Evolutionary conservation across 257 asterid genomes (phyloP).

Genomic region (Solanum commersonii): DNA sequence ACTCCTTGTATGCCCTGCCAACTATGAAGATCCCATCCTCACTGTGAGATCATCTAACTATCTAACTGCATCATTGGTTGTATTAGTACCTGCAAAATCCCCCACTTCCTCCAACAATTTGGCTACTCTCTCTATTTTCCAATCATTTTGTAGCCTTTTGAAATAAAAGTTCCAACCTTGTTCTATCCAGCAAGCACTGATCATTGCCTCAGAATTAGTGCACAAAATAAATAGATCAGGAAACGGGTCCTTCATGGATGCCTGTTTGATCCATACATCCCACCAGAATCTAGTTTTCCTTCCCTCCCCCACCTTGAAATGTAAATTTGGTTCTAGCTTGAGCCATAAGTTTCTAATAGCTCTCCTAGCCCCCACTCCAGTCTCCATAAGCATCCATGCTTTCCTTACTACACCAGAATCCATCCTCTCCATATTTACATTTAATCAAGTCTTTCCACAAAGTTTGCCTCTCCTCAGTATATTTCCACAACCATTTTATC

Average conservation of each 20-base stretch:
- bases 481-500: background rate
- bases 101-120: background rate
- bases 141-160: background rate
- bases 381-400: background rate
- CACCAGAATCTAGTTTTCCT: background rate
- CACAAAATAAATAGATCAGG: background rate
- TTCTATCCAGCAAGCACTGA: background rate
- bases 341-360: background rate
- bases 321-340: background rate
- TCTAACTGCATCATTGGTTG: background rate
- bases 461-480: background rate
- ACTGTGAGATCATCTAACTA: background rate
- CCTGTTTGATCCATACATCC: background rate
- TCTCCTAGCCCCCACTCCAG: background rate
- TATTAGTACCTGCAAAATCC: background rate
- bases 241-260: background rate
- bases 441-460: background rate
- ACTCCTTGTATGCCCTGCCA: background rate
- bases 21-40: background rate
- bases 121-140: background rate
- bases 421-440: background rate
- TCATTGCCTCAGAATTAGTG: background rate
- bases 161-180: background rate
- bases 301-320: background rate
- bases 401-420: background rate